phyloP scores from a whole-genome alignment of 257 asterid genomes.

The Buddleja alternifolia region DNA sequence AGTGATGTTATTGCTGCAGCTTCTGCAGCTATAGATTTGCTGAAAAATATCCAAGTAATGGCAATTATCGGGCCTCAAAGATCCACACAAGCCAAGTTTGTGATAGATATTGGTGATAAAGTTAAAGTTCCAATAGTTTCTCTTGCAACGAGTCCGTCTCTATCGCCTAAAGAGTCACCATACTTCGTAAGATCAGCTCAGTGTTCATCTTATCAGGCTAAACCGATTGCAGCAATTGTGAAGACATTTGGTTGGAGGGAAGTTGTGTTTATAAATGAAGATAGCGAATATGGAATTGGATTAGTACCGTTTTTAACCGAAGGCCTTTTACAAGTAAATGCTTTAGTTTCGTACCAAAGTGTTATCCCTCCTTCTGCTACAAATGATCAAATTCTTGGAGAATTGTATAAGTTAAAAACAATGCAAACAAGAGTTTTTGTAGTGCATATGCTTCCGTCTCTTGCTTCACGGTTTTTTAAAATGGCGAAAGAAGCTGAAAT shows the following conservation, averaged over 20 bases:
- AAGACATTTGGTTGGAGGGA: conserved; percentile 46
- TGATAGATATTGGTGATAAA: conserved; percentile 47
- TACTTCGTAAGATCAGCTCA: conserved; percentile 52
- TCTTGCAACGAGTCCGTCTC: conserved; percentile 49
- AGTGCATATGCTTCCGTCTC: conserved; percentile 41
- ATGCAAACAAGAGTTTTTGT: conserved; percentile 55
- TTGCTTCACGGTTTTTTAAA: conserved; percentile 45
- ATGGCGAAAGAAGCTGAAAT: conserved; percentile 46
- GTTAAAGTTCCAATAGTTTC: conserved; percentile 52
- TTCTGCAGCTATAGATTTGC: conserved; percentile 55
- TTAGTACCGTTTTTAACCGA: conserved; percentile 43
- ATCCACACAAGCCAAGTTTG: conserved; percentile 49
- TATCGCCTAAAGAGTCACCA: conserved; percentile 45
- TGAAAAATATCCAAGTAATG: conserved; percentile 42
- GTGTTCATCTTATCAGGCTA: conserved; percentile 47
- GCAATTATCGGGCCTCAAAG: conserved; percentile 57
- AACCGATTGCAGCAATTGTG: conserved; percentile 50
- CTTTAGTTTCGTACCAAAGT: conserved; percentile 34
- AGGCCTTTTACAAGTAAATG: conserved; percentile 28
- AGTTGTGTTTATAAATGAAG: conserved; percentile 46
- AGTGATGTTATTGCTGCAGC: conserved; percentile 45
- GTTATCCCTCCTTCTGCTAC: conserved; percentile 39
- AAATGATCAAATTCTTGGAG: conserved; percentile 37
- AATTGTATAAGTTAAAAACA: conserved; percentile 40
- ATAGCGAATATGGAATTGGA: conserved; percentile 43